These are phyloP conservation scores for Angophora floribunda DNA, from an alignment of 345 rosid species.

Conservation along the genomic window DNA sequence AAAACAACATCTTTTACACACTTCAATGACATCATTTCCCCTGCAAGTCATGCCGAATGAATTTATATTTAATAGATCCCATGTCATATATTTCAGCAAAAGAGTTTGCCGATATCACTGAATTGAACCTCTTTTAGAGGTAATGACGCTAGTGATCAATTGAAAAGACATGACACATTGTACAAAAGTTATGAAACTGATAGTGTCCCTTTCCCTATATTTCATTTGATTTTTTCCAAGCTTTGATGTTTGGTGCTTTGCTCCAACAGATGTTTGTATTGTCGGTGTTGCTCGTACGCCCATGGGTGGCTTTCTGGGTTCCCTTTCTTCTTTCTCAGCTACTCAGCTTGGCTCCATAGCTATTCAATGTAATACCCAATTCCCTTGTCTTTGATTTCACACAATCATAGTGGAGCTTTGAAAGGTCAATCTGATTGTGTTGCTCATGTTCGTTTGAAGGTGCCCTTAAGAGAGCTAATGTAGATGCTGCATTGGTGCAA, in stretches of 20 bases:
- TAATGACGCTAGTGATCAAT: not conserved
- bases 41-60: not conserved
- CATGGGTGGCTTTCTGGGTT: conserved; percentile 80
- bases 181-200: not conserved
- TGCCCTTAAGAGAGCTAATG: conserved; percentile 75
- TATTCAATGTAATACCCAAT: conserved; percentile 35
- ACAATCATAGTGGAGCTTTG: not conserved
- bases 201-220: not conserved
- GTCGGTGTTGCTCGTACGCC: conserved; percentile 95
- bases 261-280: conserved; percentile 71
- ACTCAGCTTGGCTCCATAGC: conserved; percentile 82
- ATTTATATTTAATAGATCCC: not conserved
- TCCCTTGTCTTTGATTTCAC: not conserved
- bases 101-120: not conserved
- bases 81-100: not conserved
- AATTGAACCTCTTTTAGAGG: not conserved
- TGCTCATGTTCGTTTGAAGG: conserved; percentile 13
- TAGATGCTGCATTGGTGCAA: conserved; percentile 83
- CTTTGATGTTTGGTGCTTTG: not conserved
- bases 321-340: conserved; percentile 72
- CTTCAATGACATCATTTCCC: not conserved
- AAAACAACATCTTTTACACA: not conserved
- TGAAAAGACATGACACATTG: not conserved
- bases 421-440: not conserved
- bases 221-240: not conserved